Evolutionary conservation across 345 rosid species (phyloP).

Genomic region (Atalantia buxifolia): DNA sequence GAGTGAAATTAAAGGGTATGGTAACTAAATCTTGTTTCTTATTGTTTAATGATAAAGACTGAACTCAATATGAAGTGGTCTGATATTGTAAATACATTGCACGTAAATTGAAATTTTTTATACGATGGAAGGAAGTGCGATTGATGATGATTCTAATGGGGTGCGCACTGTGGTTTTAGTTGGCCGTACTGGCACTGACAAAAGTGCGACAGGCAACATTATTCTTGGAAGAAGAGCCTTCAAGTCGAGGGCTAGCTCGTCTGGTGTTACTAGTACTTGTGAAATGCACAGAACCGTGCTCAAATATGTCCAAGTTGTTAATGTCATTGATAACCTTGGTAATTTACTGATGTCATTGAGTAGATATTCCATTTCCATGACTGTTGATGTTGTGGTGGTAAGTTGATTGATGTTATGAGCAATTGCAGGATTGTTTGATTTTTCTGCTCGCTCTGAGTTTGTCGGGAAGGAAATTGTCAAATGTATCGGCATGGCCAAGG

Average conservation of each 20-base stretch:
- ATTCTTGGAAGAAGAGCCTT: constrained; percentile 70
- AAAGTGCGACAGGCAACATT: constrained; percentile 90
- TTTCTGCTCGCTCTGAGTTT: constrained; percentile 54
- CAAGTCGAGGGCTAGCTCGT: constrained; percentile 61
- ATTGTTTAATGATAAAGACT: too few relatives aligned
- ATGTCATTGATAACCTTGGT: constrained; percentile 95
- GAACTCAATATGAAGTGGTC: too few relatives aligned
- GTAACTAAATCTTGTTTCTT: too few relatives aligned
- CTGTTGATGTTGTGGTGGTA: not conserved
- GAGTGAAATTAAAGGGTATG: too few relatives aligned
- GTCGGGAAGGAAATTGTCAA: constrained; percentile 78
- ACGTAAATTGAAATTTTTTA: constrained; percentile 7
- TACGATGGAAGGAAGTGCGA: constrained; percentile 71
- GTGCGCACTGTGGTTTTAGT: constrained; percentile 69
- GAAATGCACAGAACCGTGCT: constrained; percentile 51
- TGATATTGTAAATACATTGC: not conserved
- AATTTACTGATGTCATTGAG: not conserved
- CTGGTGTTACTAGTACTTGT: constrained; percentile 71
- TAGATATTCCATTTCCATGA: not conserved
- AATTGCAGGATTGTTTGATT: constrained; percentile 71
- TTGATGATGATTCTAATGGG: constrained; percentile 65
- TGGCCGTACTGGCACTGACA: constrained; percentile 90
- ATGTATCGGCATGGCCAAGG: constrained; percentile 77
- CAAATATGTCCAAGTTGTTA: constrained; percentile 62
- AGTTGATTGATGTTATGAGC: constrained; percentile 2